phyloP scores from a whole-genome alignment of 768 basidiomycete genomes.

The Lyophyllum atratum region DNA sequence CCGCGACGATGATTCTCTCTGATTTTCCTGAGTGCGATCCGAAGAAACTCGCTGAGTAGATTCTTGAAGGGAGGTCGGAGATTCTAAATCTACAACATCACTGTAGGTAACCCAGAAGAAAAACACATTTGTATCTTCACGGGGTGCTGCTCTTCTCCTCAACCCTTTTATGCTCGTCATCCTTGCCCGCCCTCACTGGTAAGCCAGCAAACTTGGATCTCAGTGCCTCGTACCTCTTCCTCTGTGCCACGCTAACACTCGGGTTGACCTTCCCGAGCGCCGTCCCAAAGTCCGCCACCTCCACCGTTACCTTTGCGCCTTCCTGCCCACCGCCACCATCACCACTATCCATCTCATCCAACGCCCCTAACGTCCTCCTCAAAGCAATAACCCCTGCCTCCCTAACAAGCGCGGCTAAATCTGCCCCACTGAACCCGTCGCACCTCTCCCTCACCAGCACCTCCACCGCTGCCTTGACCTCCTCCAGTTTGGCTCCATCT shows the following conservation, averaged over 20 bases:
- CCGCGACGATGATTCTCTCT: too few species aligned
- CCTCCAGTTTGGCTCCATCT: conserved; percentile 11
- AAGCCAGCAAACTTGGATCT: conserved; percentile 42
- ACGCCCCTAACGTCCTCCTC: conserved; percentile 62
- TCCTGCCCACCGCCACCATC: conserved; percentile 16
- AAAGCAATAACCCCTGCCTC: conserved; percentile 91
- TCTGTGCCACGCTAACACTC: conserved; percentile 81
- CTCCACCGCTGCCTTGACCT: conserved; percentile 32
- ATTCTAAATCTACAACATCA: conserved; percentile 20
- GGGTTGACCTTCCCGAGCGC: conserved; percentile 85
- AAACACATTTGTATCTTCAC: neutral
- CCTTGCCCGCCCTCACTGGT: conserved; percentile 52
- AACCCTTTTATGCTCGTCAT: conserved; percentile 39
- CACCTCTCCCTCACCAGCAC: conserved; percentile 61
- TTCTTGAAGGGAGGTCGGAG: conserved; percentile 58
- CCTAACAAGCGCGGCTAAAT: conserved; percentile 83
- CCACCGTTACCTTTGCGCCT: conserved; percentile 47
- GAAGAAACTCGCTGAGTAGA: conserved; percentile 82
- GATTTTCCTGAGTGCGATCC: too few species aligned
- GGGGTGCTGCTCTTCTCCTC: conserved; percentile 20
- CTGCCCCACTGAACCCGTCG: conserved; percentile 92
- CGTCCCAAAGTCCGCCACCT: conserved; percentile 63
- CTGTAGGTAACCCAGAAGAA: neutral
- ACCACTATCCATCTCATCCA: conserved; percentile 58
- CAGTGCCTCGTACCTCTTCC: conserved; percentile 80